Evolutionary conservation across 768 basidiomycete genomes (phyloP).

Genomic region (Rhodosporidiobolus sp.): DNA sequence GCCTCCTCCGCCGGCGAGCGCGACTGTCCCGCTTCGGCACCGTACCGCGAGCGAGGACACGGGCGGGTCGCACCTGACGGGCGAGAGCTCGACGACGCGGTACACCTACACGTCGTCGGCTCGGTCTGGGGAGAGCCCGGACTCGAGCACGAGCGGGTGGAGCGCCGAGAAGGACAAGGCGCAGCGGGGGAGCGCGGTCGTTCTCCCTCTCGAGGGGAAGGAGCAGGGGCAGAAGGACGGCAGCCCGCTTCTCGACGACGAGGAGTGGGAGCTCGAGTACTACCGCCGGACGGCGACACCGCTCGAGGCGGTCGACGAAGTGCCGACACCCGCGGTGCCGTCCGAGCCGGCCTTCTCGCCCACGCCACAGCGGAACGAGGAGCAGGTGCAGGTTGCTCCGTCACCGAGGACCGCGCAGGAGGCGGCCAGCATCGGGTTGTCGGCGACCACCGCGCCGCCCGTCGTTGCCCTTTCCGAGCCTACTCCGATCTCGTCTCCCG

Average conservation of each 20-base stretch:
- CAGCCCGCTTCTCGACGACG: constrained; percentile 16
- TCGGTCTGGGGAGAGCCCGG: constrained; percentile 8
- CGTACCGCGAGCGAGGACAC: constrained; percentile 26
- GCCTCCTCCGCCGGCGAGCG: neutral
- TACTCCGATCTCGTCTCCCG: neutral
- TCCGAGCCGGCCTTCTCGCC: too few relatives aligned
- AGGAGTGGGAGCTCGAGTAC: constrained; percentile 23
- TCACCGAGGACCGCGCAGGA: neutral
- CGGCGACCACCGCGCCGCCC: neutral
- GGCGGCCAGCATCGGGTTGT: neutral
- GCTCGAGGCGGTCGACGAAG: constrained; percentile 5
- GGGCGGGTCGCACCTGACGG: neutral
- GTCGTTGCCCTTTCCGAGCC: neutral
- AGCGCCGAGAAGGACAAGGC: constrained; percentile 1
- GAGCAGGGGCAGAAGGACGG: neutral
- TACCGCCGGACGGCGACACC: neutral
- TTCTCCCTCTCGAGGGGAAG: too few relatives aligned
- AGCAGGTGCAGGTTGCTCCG: neutral
- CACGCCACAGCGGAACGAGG: neutral
- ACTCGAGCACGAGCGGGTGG: constrained; percentile 29
- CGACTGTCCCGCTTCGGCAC: neutral
- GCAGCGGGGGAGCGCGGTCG: neutral
- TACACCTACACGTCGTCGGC: neutral
- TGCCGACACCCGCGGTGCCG: neutral
- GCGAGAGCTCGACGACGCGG: constrained; percentile 6